These are phyloP conservation scores for Aureobasidium musti DNA, from an alignment of 2,329 filamentous ascomycete species.

Conservation along the genomic window DNA sequence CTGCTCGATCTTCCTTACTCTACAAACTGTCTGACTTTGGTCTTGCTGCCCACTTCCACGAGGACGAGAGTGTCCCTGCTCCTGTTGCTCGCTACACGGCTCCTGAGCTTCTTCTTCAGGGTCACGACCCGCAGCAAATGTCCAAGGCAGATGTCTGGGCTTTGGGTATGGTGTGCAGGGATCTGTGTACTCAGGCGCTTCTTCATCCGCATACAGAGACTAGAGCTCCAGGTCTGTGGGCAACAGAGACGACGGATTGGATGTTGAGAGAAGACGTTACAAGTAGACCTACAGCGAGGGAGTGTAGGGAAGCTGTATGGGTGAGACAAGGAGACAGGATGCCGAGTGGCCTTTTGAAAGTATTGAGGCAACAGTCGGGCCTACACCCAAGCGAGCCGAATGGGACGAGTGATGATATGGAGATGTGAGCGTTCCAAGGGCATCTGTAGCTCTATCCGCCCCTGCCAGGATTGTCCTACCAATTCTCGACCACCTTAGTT, in stretches of 20 bases:
- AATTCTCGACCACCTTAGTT: too few species aligned
- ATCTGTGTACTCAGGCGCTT: not conserved
- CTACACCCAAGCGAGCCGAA: too few species aligned
- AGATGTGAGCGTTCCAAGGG: not conserved
- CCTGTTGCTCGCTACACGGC: not conserved
- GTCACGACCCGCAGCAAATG: not conserved
- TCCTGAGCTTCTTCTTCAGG: not conserved
- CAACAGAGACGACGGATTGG: not conserved
- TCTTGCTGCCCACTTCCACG: not conserved
- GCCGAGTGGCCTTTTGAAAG: not conserved
- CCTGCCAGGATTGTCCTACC: too few species aligned
- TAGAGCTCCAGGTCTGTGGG: not conserved
- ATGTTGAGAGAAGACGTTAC: not conserved
- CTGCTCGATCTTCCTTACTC: not conserved
- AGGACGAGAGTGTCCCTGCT: not conserved
- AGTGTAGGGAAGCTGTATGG: slow-evolving; percentile 1
- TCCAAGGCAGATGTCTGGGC: slow-evolving; percentile 1
- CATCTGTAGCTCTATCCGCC: too few species aligned
- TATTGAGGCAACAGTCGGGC: not conserved
- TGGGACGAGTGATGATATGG: not conserved
- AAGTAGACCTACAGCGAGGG: not conserved
- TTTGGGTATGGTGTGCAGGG: not conserved
- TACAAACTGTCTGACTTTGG: not conserved
- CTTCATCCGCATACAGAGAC: not conserved
- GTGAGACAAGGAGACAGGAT: not conserved